Conservation (phyloP, 805 yeast species). For the Starmerella floris region DNA sequence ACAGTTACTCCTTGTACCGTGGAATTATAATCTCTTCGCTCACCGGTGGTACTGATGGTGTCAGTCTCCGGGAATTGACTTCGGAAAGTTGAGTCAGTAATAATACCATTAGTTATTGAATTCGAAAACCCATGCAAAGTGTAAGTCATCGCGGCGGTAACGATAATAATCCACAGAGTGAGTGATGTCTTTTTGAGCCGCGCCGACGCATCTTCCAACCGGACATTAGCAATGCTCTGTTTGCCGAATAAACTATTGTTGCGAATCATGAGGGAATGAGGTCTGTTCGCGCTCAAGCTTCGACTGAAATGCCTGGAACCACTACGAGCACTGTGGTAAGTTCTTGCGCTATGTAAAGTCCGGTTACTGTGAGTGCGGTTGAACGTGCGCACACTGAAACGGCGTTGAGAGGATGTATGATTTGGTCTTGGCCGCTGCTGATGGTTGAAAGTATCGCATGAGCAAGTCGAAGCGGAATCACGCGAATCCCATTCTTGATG, state of each 20-base stretch:
- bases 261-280: background rate
- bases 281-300: too few relatives aligned
- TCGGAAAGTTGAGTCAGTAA: slow-evolving; percentile 19
- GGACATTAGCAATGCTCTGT: slow-evolving; percentile 10
- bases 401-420: too few relatives aligned
- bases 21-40: slow-evolving; percentile 8
- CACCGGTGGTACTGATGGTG: slow-evolving; percentile 13
- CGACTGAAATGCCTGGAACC: too few relatives aligned
- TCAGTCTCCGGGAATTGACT: slow-evolving; percentile 22
- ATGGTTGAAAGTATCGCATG: too few relatives aligned
- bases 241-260: slow-evolving; percentile 1
- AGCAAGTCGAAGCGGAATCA: background rate
- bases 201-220: slow-evolving; percentile 5
- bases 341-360: background rate
- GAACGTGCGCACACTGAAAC: background rate
- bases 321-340: background rate
- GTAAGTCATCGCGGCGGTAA: slow-evolving; percentile 19
- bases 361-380: too few relatives aligned
- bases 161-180: slow-evolving; percentile 9
- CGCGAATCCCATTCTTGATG: background rate
- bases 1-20: slow-evolving; percentile 26
- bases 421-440: too few relatives aligned
- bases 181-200: background rate
- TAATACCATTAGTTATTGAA: slow-evolving; percentile 43
- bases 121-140: slow-evolving; percentile 47